Percentiles rank a stretch among this genome's conserved stretches.
phyloP scores from a whole-genome alignment of 192 early-diverging fungal genomes.

The Coemansia umbellata region DNA sequence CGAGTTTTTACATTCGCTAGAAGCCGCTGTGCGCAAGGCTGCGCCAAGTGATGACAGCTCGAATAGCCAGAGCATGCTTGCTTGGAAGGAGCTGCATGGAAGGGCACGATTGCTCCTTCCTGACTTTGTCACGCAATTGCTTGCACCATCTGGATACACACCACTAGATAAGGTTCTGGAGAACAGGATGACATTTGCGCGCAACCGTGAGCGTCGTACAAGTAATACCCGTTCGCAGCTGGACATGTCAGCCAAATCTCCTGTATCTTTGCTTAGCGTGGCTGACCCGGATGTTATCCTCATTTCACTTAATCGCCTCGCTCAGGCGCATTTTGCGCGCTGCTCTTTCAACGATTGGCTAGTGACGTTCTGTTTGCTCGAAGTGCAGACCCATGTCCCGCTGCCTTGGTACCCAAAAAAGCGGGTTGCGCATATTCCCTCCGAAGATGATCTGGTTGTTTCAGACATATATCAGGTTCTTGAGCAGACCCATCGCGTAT shows the following conservation, averaged over 20 bases:
- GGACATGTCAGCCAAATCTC: conserved; percentile 17
- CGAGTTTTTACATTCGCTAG: conserved; percentile 31
- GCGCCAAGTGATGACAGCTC: not conserved
- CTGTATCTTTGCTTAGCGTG: conserved; percentile 33
- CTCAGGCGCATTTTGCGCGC: conserved; percentile 47
- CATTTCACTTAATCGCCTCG: conserved; percentile 39
- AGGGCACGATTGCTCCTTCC: conserved; percentile 17
- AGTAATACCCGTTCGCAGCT: conserved; percentile 13
- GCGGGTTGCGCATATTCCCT: conserved; percentile 35
- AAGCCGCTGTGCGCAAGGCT: not conserved
- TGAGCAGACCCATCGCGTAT: conserved; percentile 51
- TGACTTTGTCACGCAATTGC: conserved; percentile 27
- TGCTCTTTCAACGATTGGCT: conserved; percentile 53
- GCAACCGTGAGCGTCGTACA: conserved; percentile 29
- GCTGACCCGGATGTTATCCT: conserved; percentile 27
- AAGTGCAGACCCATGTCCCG: conserved; percentile 47
- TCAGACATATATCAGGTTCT: conserved; percentile 64
- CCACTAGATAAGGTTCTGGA: conserved; percentile 31
- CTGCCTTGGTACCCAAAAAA: conserved; percentile 52
- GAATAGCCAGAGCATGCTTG: not conserved
- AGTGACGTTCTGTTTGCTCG: conserved; percentile 45
- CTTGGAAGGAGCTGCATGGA: conserved; percentile 12
- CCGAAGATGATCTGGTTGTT: conserved; percentile 60
- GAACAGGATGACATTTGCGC: conserved; percentile 25
- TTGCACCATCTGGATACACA: conserved; percentile 29